A percentile compares a stretch with the other conserved stretches of the same genome.
phyloP scores from a whole-genome alignment of 108 stramenopile genomes.

The Heterococcus sp. region DNA sequence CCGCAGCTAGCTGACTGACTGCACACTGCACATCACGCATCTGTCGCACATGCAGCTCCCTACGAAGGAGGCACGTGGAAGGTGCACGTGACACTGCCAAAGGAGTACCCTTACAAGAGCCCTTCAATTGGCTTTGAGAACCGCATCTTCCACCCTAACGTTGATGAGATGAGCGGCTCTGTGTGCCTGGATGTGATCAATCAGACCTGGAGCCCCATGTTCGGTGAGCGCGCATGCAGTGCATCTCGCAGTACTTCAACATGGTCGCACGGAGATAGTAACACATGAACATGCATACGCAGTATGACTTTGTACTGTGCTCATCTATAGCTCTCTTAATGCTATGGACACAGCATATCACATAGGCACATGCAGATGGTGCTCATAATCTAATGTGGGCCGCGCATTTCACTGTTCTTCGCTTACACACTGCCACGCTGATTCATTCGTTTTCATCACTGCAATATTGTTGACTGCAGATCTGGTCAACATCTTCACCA shows the following conservation, averaged over 20 bases:
- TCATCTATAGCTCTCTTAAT: too few species aligned
- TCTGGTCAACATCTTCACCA: constrained; percentile 58
- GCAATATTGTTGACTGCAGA: constrained; percentile 4
- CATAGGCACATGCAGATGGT: too few species aligned
- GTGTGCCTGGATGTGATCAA: constrained; percentile 63
- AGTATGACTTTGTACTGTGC: too few species aligned
- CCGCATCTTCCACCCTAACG: constrained; percentile 58
- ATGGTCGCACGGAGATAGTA: too few species aligned
- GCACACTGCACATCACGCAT: background rate
- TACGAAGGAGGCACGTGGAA: constrained; percentile 56
- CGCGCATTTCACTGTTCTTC: too few species aligned
- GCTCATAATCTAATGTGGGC: too few species aligned
- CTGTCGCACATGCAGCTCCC: constrained; percentile 28
- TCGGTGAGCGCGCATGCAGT: constrained; percentile 21
- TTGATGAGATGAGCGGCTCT: constrained; percentile 57
- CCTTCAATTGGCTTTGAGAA: constrained; percentile 59
- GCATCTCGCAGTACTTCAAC: background rate
- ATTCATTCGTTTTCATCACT: too few species aligned
- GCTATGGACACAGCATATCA: too few species aligned
- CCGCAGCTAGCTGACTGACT: too few species aligned
- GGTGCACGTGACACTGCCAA: constrained; percentile 55
- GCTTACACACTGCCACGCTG: too few species aligned
- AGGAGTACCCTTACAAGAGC: constrained; percentile 55
- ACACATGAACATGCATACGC: too few species aligned
- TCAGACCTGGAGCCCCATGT: constrained; percentile 62